Base-by-base conservation (phyloP, 2,329 filamentous ascomycete species). In the Cylindrodendrum hubeiense region DNA sequence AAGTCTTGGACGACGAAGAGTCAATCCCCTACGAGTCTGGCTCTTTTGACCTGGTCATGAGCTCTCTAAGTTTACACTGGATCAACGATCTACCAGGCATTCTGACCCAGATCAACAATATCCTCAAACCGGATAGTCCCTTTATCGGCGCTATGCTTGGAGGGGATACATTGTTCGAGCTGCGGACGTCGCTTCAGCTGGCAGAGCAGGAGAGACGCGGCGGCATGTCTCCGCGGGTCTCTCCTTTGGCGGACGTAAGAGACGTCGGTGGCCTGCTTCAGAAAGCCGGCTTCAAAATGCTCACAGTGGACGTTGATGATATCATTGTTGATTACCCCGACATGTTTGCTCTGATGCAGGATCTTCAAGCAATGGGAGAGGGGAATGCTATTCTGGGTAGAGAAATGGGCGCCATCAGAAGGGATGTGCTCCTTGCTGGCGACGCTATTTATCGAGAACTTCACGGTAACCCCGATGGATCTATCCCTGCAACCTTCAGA, bases 71-170 rank as follows among this genome's bases (percentile, higher is more conserved):
- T 63, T 85, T 99, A 77, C 96, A 99, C 81, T 99, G 96, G 96
- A 92, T 98, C 84, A 99, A 99, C 78, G 94, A 99, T 79, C 88
- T 99, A 5, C 96, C 96, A 0, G 93, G 92, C 1, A 84, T 97
- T 12, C 86, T 99, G 2, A 85, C 90, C 2, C 93, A 97, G 76
- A 91, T 98, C 77, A 97, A 97, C 83, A 87, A 88, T 69, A 84
- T 97, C 34, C 86, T 99, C 26, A 97, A 97, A 80, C 94, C 95
- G 0, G 96, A 99, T 78, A 87, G 88, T 61, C 94, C 97, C 1
- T 97, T 99, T 76, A 90, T 99, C 50, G 95, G 93, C 15, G 95
- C 95, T 70, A 99, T 99, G 95, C 91, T 97, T 66, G 96, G 96
- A 60, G 96, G 96, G 0, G 96, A 99, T 79, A 95, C 93, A 8